Evolutionary conservation across 805 yeast species (phyloP).

Genomic region (Kazachstania psychrophila): DNA sequence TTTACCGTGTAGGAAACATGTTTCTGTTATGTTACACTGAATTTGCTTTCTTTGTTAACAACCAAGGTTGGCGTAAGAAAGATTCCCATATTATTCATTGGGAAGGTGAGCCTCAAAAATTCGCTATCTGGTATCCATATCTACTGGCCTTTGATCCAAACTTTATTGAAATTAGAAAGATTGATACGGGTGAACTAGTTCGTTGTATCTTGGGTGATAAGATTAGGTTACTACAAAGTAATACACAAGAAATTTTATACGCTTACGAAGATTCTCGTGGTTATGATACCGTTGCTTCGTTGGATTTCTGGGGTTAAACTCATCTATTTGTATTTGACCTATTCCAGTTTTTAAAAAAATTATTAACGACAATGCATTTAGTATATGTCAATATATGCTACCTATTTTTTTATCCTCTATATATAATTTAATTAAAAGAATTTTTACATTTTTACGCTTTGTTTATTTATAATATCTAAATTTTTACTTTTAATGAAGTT

Average conservation of each 20-base stretch:
- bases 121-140: slow-evolving; percentile 92
- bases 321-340: no score
- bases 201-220: slow-evolving; percentile 90
- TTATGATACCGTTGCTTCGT: slow-evolving; percentile 80
- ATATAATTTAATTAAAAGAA: no score
- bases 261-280: slow-evolving; percentile 89
- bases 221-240: slow-evolving; percentile 78
- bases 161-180: slow-evolving; percentile 86
- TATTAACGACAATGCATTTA: no score
- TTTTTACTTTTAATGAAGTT: no score
- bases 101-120: slow-evolving; percentile 92
- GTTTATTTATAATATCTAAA: no score
- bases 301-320: slow-evolving; percentile 73
- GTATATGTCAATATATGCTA: no score
- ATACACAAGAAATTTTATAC: slow-evolving; percentile 86
- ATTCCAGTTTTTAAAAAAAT: no score
- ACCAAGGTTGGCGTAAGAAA: slow-evolving; percentile 93
- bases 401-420: no score
- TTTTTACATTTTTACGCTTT: no score
- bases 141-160: slow-evolving; percentile 81
- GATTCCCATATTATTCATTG: slow-evolving; percentile 91
- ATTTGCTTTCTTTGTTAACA: slow-evolving; percentile 87
- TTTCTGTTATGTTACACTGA: slow-evolving; percentile 84
- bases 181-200: slow-evolving; percentile 75
- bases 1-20: slow-evolving; percentile 81